phyloP scores from a whole-genome alignment of 1,284 basidiomycete species.

The Puccinia coronata region DNA sequence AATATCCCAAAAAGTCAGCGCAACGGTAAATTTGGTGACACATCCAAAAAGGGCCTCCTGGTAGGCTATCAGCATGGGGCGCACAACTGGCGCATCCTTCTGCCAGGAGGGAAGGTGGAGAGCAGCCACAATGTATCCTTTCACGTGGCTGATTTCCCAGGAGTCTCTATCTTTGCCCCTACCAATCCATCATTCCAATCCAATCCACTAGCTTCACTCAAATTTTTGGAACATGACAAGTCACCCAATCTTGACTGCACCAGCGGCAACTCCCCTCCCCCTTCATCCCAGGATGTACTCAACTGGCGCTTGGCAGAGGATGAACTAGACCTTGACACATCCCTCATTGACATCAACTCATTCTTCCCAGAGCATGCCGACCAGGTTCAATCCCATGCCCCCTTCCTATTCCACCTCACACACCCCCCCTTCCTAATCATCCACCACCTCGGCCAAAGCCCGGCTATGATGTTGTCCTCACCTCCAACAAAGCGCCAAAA shows the following conservation, averaged over 20 bases:
- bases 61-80: not conserved
- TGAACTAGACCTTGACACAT: too few species aligned
- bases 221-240: not conserved
- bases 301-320: not conserved
- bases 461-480: too few species aligned
- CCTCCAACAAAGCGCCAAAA: too few species aligned
- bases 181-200: not conserved
- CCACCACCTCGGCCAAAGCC: too few species aligned
- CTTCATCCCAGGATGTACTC: not conserved
- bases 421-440: too few species aligned
- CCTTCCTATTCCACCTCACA: too few species aligned
- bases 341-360: too few species aligned
- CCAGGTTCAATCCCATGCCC: too few species aligned
- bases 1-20: not conserved
- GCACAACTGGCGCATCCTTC: not conserved
- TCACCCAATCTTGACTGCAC: too few species aligned
- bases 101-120: not conserved
- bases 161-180: not conserved
- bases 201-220: not conserved
- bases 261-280: too few species aligned
- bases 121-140: not conserved
- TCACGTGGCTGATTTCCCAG: not conserved
- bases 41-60: not conserved
- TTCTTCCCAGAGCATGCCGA: too few species aligned
- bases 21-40: slow-evolving; percentile 8